A percentile compares a stretch with the other conserved stretches of the same genome.
These are phyloP conservation scores for Tilletia caries DNA, from an alignment of 1,284 basidiomycete genomes.

Conservation along the genomic window DNA sequence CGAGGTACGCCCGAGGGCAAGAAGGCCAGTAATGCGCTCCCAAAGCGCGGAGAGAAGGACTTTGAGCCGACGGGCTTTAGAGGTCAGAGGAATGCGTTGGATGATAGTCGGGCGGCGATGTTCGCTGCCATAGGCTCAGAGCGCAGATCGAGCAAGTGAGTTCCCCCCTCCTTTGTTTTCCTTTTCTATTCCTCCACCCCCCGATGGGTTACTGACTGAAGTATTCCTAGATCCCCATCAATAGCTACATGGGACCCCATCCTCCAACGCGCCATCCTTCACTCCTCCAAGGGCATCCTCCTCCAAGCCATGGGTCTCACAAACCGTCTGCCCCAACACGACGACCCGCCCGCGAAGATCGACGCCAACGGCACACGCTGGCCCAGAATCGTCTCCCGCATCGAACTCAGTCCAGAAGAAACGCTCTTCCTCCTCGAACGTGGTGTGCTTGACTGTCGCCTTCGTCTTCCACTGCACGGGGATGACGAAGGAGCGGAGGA, in stretches of 20 bases:
- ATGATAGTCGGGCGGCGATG: conserved; percentile 77
- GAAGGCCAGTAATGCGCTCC: conserved; percentile 27
- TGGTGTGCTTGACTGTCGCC: conserved; percentile 56
- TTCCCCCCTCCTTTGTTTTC: conserved; percentile 19
- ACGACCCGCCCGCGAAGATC: conserved; percentile 13
- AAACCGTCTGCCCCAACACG: neutral
- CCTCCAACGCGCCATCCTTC: conserved; percentile 34
- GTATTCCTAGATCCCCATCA: conserved; percentile 23
- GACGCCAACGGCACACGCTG: conserved; percentile 15
- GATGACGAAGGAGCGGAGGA: conserved; percentile 56
- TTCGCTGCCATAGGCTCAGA: conserved; percentile 62
- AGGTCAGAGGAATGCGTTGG: conserved; percentile 73
- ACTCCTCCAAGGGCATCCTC: conserved; percentile 39
- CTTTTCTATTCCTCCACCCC: neutral
- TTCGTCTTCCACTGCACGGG: conserved; percentile 61
- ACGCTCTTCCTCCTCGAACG: conserved; percentile 86
- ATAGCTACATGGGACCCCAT: conserved; percentile 40
- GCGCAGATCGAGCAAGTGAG: conserved; percentile 62
- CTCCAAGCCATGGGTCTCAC: conserved; percentile 43
- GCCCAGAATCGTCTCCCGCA: conserved; percentile 20
- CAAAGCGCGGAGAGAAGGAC: conserved; percentile 41
- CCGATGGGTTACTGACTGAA: neutral
- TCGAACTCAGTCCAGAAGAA: conserved; percentile 89
- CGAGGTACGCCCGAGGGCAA: too few species aligned
- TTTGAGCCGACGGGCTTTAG: conserved; percentile 72